Percentiles rank a stretch among this genome's conserved stretches.
These are phyloP conservation scores for Saprolegnia diclina DNA, from an alignment of 352 stramenopile species.

Conservation along the genomic window DNA sequence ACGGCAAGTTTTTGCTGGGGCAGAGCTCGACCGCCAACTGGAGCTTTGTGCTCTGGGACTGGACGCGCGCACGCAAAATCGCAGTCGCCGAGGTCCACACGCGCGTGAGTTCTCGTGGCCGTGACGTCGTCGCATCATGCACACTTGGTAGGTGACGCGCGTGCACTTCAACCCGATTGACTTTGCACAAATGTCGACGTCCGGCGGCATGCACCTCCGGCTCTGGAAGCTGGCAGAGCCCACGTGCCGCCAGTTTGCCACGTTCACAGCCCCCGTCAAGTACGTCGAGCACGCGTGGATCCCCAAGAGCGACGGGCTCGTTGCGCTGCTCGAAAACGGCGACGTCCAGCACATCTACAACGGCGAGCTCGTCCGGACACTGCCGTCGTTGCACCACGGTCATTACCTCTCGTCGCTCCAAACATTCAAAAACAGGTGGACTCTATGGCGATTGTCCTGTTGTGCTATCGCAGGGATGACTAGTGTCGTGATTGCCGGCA, in stretches of 20 bases:
- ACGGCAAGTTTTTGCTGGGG: slow-evolving; percentile 59
- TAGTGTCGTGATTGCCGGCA: slow-evolving; percentile 51
- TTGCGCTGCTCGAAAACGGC: slow-evolving; percentile 62
- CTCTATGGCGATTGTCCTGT: neutral
- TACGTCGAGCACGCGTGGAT: slow-evolving; percentile 75
- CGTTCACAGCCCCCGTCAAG: slow-evolving; percentile 47
- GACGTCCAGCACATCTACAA: slow-evolving; percentile 73
- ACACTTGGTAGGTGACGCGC: slow-evolving; percentile 46
- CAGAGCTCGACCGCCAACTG: slow-evolving; percentile 49
- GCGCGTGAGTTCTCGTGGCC: neutral
- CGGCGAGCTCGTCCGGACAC: slow-evolving; percentile 60
- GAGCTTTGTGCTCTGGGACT: slow-evolving; percentile 73
- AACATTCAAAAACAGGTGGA: slow-evolving; percentile 12
- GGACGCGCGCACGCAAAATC: slow-evolving; percentile 56
- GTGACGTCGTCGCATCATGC: neutral
- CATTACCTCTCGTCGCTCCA: slow-evolving; percentile 12
- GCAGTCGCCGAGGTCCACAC: slow-evolving; percentile 52
- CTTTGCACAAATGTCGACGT: slow-evolving; percentile 72
- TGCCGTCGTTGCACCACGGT: slow-evolving; percentile 51
- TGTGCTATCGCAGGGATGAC: no score
- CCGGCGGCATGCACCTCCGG: slow-evolving; percentile 55
- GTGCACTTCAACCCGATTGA: slow-evolving; percentile 74
- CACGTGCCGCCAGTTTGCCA: slow-evolving; percentile 56
- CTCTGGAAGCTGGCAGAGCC: slow-evolving; percentile 75
- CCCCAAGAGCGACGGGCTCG: slow-evolving; percentile 46